Evolutionary conservation across 192 early-diverging fungal genomes (phyloP).

Genomic region (Gonapodya prolifera): DNA sequence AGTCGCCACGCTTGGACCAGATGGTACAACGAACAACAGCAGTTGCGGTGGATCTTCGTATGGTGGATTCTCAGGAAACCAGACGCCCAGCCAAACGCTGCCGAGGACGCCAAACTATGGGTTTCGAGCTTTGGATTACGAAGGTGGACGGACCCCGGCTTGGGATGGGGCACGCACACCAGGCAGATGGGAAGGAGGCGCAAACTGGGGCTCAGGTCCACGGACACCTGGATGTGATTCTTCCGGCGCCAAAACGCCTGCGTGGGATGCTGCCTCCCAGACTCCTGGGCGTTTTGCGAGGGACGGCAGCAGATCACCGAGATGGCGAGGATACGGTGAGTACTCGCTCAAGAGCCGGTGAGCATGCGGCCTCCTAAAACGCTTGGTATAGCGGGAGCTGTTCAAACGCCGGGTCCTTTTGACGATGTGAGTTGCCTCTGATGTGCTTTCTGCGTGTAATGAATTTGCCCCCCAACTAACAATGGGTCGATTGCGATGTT

Average conservation of each 20-base stretch:
- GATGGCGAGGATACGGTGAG: too few relatives aligned
- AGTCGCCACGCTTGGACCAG: conserved; percentile 45
- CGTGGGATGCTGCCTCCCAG: conserved; percentile 33
- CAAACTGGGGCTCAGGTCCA: conserved; percentile 38
- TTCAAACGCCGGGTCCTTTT: background rate
- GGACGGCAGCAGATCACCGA: too few relatives aligned
- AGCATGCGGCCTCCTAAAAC: conserved; percentile 15
- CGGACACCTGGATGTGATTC: conserved; percentile 36
- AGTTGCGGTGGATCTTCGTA: too few relatives aligned
- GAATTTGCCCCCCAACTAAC: background rate
- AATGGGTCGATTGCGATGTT: conserved; percentile 8
- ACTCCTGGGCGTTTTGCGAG: conserved; percentile 28
- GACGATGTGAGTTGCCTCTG: background rate
- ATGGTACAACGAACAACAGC: conserved; percentile 17
- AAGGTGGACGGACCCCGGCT: conserved; percentile 32
- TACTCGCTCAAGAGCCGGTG: conserved; percentile 14
- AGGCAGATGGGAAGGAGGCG: conserved; percentile 34
- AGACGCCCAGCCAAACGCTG: background rate
- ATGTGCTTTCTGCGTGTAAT: too few relatives aligned
- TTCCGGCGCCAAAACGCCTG: conserved; percentile 30
- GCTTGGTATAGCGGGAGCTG: background rate
- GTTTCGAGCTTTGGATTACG: conserved; percentile 11
- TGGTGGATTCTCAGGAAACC: conserved; percentile 5
- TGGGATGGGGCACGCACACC: conserved; percentile 42
- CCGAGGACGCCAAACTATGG: conserved; percentile 12